A percentile compares a stretch with the other conserved stretches of the same genome.
These are phyloP conservation scores for Populus hybrid DNA, from an alignment of 441 rosid genomes.

Conservation along the genomic window DNA sequence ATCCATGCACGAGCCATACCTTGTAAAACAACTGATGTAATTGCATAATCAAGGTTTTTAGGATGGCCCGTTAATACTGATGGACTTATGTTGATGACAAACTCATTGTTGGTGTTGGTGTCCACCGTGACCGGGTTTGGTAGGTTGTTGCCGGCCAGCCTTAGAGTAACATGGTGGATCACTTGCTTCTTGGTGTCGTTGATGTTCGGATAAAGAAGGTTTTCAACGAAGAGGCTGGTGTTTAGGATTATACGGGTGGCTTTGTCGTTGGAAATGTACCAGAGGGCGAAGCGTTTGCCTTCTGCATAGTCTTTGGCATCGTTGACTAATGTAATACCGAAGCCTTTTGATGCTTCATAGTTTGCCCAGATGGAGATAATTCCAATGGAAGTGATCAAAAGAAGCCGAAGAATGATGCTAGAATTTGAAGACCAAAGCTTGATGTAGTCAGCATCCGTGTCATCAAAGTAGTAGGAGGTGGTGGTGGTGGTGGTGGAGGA, in stretches of 20 bases:
- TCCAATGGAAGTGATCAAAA: conserved; percentile 33
- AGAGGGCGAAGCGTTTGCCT: conserved; percentile 36
- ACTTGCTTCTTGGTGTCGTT: conserved; percentile 19
- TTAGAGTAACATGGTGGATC: conserved; percentile 36
- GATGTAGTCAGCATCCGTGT: background rate
- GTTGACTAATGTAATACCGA: conserved; percentile 39
- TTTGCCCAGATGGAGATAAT: conserved; percentile 56
- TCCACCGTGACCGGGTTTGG: conserved; percentile 14
- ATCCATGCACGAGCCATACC: conserved; percentile 52
- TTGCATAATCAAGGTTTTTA: conserved; percentile 8
- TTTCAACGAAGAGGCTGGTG: conserved; percentile 35
- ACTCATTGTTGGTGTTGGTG: conserved; percentile 23
- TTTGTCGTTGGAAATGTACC: conserved; percentile 47
- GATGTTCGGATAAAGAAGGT: conserved; percentile 29
- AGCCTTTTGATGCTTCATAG: conserved; percentile 56
- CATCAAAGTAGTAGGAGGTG: background rate
- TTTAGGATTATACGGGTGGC: conserved; percentile 39
- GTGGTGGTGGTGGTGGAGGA: background rate
- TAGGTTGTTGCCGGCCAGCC: conserved; percentile 4
- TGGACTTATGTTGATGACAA: conserved; percentile 35
- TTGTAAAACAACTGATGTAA: conserved; percentile 25
- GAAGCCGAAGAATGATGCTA: conserved; percentile 32
- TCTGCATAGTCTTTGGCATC: conserved; percentile 30
- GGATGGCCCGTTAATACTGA: conserved; percentile 21
- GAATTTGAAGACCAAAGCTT: conserved; percentile 16